A percentile compares a stretch with the other conserved stretches of the same genome.
phyloP scores from a whole-genome alignment of 192 early-diverging fungal species.

The Entomortierella lignicola region DNA sequence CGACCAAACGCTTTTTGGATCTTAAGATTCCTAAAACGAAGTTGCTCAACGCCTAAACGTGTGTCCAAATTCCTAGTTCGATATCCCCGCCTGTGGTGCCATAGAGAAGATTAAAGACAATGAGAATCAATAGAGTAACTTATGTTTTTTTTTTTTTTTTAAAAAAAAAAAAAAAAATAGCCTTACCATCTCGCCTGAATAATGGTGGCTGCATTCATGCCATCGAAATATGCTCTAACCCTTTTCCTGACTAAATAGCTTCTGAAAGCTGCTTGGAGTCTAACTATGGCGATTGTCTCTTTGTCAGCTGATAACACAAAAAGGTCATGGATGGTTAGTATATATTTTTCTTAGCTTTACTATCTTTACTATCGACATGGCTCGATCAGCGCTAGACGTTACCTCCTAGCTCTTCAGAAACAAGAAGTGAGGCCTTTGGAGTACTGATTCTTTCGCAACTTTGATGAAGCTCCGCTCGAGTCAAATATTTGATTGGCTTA shows the following conservation, averaged over 20 bases:
- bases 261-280: constrained; percentile 44
- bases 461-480: constrained; percentile 35
- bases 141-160: too few species aligned
- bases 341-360: not conserved
- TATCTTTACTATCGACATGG: not conserved
- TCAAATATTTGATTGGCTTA: constrained; percentile 41
- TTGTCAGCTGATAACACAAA: constrained; percentile 27
- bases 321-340: not conserved
- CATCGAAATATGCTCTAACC: constrained; percentile 32
- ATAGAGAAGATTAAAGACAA: not conserved
- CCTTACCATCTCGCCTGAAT: constrained; percentile 47
- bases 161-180: too few species aligned
- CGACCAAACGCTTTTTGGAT: constrained; percentile 51
- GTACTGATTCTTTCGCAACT: constrained; percentile 43
- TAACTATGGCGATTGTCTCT: constrained; percentile 35
- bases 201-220: constrained; percentile 41
- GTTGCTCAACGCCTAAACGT: constrained; percentile 40
- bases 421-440: constrained; percentile 41
- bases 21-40: constrained; percentile 51
- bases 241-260: constrained; percentile 28
- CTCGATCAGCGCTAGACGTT: not conserved
- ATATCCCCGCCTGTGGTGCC: constrained; percentile 37
- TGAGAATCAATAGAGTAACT: not conserved
- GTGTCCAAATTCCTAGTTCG: constrained; percentile 40
- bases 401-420: constrained; percentile 45